Conservation (phyloP, 176 grass and related monocot genomes). For the Leersia perrieri region DNA sequence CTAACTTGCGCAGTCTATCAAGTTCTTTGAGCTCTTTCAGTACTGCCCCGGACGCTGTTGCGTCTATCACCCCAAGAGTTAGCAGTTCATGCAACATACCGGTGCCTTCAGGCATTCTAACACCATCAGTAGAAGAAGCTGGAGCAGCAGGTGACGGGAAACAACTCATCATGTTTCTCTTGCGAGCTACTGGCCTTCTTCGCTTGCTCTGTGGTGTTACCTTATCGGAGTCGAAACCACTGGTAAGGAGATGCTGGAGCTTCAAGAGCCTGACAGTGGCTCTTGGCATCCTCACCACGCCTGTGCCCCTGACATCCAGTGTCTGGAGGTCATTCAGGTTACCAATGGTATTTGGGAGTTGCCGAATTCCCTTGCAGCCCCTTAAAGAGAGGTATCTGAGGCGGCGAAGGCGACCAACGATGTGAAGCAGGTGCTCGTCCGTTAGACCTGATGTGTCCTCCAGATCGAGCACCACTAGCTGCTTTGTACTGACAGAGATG, state of each 20-base stretch:
- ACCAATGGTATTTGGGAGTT: not conserved
- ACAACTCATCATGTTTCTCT: too few relatives aligned
- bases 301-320: not conserved
- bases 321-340: not conserved
- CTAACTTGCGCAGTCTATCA: too few relatives aligned
- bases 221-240: too few relatives aligned
- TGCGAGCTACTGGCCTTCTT: too few relatives aligned
- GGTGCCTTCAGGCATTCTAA: too few relatives aligned
- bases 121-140: too few relatives aligned
- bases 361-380: not conserved
- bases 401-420: not conserved
- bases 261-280: not conserved
- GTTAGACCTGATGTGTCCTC: not conserved
- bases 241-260: not conserved
- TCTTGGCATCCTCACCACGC: not conserved
- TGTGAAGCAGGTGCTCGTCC: not conserved
- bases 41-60: too few relatives aligned
- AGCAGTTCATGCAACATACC: too few relatives aligned
- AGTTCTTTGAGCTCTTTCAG: too few relatives aligned
- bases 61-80: too few relatives aligned
- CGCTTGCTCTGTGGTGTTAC: too few relatives aligned
- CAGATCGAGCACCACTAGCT: conserved; percentile 22
- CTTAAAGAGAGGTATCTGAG: conserved; percentile 15
- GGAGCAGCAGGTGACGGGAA: too few relatives aligned
- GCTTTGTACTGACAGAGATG: not conserved